phyloP scores from a whole-genome alignment of 371 early-diverging fungal genomes.

The Blakeslea trispora region DNA sequence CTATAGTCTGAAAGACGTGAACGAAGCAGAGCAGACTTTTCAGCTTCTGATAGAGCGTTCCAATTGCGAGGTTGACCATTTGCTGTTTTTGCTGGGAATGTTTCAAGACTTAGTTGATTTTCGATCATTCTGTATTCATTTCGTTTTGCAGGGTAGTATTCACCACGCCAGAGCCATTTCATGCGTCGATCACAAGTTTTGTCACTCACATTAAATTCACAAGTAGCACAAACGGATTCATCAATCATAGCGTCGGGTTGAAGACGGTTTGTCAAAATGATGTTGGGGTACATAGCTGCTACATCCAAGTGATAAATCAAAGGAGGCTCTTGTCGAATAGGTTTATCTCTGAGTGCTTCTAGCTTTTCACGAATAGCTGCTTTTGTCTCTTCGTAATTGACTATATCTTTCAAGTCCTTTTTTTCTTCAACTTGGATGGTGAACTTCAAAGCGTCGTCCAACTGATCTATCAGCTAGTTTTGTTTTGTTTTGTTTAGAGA shows the following conservation, averaged over 20 bases:
- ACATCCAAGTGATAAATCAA: constrained; percentile 99
- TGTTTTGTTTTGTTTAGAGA: too few relatives aligned
- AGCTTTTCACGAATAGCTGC: constrained; percentile 49
- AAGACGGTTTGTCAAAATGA: constrained; percentile 98
- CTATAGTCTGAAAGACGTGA: constrained; percentile 89
- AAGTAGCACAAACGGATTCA: constrained; percentile 91
- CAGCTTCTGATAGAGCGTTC: constrained; percentile 63
- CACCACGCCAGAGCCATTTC: constrained; percentile 99
- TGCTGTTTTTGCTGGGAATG: constrained; percentile 66
- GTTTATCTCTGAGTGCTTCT: constrained; percentile 69
- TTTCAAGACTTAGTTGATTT: constrained; percentile 83
- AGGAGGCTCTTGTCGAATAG: constrained; percentile 80
- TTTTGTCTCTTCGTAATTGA: constrained; percentile 78
- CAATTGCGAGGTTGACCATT: constrained; percentile 62
- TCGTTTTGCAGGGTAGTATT: constrained; percentile 90
- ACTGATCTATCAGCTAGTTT: constrained; percentile 78
- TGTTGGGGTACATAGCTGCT: constrained; percentile 99
- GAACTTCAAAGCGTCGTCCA: constrained; percentile 92
- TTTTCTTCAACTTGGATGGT: constrained; percentile 86
- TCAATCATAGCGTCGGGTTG: constrained; percentile 98
- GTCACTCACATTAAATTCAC: constrained; percentile 91
- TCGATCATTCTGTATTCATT: constrained; percentile 94
- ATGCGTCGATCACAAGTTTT: constrained; percentile 94
- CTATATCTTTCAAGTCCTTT: constrained; percentile 64
- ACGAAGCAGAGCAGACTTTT: constrained; percentile 76